phyloP scores from a whole-genome alignment of 768 basidiomycete genomes.

The Lentinus brumalis region DNA sequence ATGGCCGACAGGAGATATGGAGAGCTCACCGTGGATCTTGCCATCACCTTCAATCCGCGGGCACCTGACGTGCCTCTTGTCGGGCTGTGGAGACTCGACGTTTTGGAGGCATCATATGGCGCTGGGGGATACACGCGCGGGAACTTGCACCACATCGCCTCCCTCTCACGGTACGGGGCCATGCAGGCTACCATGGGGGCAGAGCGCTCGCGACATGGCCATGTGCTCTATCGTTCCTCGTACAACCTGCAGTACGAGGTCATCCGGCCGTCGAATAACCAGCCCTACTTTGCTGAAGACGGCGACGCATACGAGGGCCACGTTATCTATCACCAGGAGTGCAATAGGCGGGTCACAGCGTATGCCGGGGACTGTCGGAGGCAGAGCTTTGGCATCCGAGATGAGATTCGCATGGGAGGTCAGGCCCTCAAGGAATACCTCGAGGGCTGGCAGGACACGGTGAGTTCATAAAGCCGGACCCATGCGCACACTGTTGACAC shows the following conservation, averaged over 20 bases:
- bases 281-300: background rate
- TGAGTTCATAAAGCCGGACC: too few relatives aligned
- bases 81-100: too few relatives aligned
- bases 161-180: constrained; percentile 13
- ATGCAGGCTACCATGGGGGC: constrained; percentile 22
- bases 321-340: background rate
- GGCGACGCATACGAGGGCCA: background rate
- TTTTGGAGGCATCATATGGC: constrained; percentile 1
- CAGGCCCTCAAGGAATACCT: background rate
- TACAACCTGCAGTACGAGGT: constrained; percentile 26
- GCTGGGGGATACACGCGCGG: constrained; percentile 10
- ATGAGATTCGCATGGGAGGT: background rate
- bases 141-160: constrained; percentile 13
- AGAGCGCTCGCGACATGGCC: constrained; percentile 3
- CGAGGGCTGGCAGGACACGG: too few relatives aligned
- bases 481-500: too few relatives aligned
- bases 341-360: background rate
- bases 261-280: background rate
- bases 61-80: too few relatives aligned
- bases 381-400: background rate
- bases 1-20: too few relatives aligned
- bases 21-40: too few relatives aligned
- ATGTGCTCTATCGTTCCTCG: constrained; percentile 16
- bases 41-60: too few relatives aligned
- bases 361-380: too few relatives aligned